Evolutionary conservation across 768 basidiomycete species (phyloP), one percentile per base, ranked within the genome.

Genomic region (Hydnomerulius pinastri): DNA sequence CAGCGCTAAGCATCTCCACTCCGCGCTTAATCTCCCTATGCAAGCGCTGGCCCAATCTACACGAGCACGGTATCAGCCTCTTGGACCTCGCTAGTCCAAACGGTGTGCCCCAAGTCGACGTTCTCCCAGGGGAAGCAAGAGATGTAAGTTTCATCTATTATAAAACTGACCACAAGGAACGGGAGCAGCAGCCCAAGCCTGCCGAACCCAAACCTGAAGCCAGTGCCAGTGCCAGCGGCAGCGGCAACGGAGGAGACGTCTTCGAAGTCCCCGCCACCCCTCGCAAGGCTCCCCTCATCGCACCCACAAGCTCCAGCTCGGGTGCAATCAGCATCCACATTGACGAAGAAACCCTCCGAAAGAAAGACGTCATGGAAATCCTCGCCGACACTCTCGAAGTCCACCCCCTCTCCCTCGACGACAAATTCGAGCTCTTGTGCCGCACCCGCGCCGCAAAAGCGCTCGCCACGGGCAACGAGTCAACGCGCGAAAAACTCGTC

Each of bases 341-440:
- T 51, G 80, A 81, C 62, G 80, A 83, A 68, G 73, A 78, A 51
- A 79, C 80, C 4, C 69, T 90, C 41, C 74, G 76, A 48, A 69
- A 78, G 36, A 85, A 84, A 66, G 73, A 80, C 28, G 73, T 83
- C n/a, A 87, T 90, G 80, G 80, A 84, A 51, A 78, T 93, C 44
- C 77, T 97, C 30, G 82, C 84, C 18, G 88, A 94, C 57, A 71
- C 81, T 24, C 74, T 90, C 55, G 83, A 89, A 57, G 70, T 70
- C 20, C 77, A 90, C 59, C 70, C 78, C 20, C 75, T 97, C 28
- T 88, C 92, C 12, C 82, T 87, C 18, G 79, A 84, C 28, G 92
- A 95, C 67, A 89, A 86, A 57, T 95, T 92, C 61, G 92, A 95
- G 64, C 75, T 97, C 6, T 75, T 96, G 54, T 92, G 89, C 68